phyloP scores from a whole-genome alignment of 345 rosid species.

The Murraya koenigii region DNA sequence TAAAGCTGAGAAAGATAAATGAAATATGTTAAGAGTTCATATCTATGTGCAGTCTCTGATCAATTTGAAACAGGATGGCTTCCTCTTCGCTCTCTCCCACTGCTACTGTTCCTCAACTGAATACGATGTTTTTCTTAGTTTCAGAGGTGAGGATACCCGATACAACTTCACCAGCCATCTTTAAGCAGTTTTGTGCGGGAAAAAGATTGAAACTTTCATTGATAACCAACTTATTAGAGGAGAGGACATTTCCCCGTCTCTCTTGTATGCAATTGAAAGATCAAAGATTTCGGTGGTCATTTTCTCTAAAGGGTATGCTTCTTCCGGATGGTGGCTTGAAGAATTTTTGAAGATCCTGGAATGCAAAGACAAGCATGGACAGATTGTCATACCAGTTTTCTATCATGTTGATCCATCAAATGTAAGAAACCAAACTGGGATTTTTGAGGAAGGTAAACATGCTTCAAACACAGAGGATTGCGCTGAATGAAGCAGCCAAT shows the following conservation, averaged over 20 bases:
- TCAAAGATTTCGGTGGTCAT: not conserved
- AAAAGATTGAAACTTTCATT: not conserved
- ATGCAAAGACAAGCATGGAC: too few species aligned
- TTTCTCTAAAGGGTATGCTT: too few species aligned
- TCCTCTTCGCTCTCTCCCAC: not conserved
- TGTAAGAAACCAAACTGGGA: not conserved
- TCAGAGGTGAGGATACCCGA: constrained; percentile 5
- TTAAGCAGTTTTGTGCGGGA: not conserved
- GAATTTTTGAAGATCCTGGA: constrained; percentile 4
- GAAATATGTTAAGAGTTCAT: not conserved
- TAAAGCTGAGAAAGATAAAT: not conserved
- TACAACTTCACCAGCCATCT: not conserved
- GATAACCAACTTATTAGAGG: constrained; percentile 2
- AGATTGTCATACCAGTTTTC: not conserved
- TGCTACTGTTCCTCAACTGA: not conserved
- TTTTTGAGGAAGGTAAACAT: not conserved
- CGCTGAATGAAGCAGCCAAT: not conserved
- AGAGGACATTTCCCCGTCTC: not conserved
- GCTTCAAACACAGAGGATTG: not conserved
- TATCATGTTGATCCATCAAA: not conserved
- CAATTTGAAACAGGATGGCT: not conserved
- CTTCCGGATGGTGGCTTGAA: constrained; percentile 4
- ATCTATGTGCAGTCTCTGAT: not conserved
- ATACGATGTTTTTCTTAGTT: constrained; percentile 13
- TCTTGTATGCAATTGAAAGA: not conserved